These are phyloP conservation scores for Penicillium samsonianum DNA, from an alignment of 495 filamentous ascomycete genomes.

Conservation along the genomic window DNA sequence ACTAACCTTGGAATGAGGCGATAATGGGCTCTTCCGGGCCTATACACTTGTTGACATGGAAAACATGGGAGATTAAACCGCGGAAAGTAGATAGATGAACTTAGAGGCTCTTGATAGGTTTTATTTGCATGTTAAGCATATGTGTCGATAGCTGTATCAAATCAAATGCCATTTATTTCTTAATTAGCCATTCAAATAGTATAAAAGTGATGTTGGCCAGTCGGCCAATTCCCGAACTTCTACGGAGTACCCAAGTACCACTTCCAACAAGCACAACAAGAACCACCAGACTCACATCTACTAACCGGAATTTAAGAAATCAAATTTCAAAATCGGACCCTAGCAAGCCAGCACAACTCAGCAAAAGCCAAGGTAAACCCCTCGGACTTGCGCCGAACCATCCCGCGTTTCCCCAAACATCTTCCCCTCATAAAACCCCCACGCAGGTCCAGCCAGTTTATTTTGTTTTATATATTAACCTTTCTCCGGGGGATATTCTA, in stretches of 20 bases:
- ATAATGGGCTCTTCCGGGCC: neutral
- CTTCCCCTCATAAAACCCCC: slow-evolving; percentile 14
- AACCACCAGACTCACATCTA: neutral
- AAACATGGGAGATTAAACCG: neutral
- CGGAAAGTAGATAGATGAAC: neutral
- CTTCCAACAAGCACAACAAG: neutral
- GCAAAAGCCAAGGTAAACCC: slow-evolving; percentile 1
- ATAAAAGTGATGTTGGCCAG: neutral
- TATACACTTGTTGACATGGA: neutral
- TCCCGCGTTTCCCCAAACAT: slow-evolving; percentile 4
- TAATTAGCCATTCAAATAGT: neutral
- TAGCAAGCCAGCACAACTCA: neutral
- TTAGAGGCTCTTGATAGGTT: neutral
- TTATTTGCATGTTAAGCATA: neutral
- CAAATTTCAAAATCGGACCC: neutral
- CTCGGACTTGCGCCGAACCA: slow-evolving; percentile 7
- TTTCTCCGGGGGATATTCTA: neutral
- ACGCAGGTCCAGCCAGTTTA: neutral
- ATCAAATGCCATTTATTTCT: too few species aligned
- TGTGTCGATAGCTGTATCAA: neutral
- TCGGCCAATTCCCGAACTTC: neutral
- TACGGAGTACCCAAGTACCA: neutral
- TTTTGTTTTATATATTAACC: neutral
- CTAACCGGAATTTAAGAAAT: neutral
- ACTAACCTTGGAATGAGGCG: too few species aligned